Percentiles rank a stretch among this genome's conserved stretches.
Evolutionary conservation across 306 rosid genomes (phyloP).

Genomic region (Prunus davidiana): DNA sequence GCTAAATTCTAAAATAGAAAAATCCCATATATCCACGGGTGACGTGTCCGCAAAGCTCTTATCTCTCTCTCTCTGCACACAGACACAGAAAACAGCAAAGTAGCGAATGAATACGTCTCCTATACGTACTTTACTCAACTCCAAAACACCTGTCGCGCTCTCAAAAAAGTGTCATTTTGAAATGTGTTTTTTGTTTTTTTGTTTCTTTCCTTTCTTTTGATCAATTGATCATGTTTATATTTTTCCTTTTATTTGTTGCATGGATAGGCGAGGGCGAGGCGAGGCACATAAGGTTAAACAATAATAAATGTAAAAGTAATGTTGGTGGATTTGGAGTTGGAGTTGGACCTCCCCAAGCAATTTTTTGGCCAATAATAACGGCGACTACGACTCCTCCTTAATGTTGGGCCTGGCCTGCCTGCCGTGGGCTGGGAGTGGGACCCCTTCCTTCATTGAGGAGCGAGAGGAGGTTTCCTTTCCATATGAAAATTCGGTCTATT

Average conservation of each 20-base stretch:
- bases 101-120: neutral
- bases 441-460: neutral
- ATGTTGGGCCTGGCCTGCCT: neutral
- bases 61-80: neutral
- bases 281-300: neutral
- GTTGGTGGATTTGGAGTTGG: neutral
- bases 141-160: too few relatives aligned
- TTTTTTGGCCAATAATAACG: neutral
- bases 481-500: neutral
- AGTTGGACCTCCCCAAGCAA: neutral
- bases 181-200: too few relatives aligned
- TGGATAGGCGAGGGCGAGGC: too few relatives aligned
- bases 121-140: neutral
- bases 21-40: neutral
- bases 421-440: neutral
- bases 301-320: neutral
- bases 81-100: neutral
- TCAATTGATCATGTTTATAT: too few relatives aligned
- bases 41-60: conserved; percentile 24
- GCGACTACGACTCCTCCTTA: neutral
- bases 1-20: neutral
- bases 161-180: too few relatives aligned
- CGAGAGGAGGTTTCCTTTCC: neutral
- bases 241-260: too few relatives aligned
- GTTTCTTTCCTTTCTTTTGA: too few relatives aligned